phyloP scores from a whole-genome alignment of 148 eudicot genomes.

The Vaccinium myrtillus region DNA sequence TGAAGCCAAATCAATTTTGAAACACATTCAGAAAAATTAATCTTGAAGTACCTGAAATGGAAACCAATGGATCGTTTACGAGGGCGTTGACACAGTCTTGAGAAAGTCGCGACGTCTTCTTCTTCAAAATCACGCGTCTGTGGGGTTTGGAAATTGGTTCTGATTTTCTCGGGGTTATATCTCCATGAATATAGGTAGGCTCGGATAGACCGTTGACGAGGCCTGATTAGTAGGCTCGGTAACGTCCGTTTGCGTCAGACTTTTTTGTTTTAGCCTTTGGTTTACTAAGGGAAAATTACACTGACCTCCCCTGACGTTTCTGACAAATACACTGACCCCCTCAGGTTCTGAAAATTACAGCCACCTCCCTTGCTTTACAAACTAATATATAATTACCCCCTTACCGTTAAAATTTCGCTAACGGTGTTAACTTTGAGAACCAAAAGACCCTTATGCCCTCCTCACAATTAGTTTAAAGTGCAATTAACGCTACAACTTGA shows the following conservation, averaged over 20 bases:
- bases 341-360: no score
- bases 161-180: background rate
- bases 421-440: no score
- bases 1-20: background rate
- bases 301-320: no score
- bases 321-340: no score
- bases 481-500: no score
- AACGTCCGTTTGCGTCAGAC: background rate
- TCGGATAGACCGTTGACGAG: conserved; percentile 4
- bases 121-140: background rate
- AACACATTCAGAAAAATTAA: background rate
- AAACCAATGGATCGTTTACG: background rate
- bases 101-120: background rate
- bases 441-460: no score
- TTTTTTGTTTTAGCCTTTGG: background rate
- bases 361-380: no score
- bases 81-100: conserved; percentile 6
- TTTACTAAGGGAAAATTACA: no score
- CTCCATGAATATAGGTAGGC: background rate
- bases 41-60: conserved; percentile 12
- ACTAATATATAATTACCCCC: no score
- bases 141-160: background rate
- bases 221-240: background rate
- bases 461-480: no score
- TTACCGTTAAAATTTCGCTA: no score